Conservation (phyloP, 1,284 basidiomycete species). For the Moesziomyces sp. region DNA sequence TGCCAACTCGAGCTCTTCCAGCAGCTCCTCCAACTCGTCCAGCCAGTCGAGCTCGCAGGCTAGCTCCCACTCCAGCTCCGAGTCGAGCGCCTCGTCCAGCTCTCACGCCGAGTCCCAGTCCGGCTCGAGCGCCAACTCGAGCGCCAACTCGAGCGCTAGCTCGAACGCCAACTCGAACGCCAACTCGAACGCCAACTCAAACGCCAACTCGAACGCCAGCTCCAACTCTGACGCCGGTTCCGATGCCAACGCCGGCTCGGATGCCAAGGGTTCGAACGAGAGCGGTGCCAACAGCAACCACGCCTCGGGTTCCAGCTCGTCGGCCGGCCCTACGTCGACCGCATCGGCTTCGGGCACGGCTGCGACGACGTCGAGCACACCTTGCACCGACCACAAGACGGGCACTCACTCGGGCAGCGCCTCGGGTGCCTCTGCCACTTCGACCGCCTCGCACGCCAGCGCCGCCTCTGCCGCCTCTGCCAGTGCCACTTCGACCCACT, state of each 20-base stretch:
- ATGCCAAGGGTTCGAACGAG: not conserved
- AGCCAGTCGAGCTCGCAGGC: slow-evolving; percentile 11
- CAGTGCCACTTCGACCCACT: slow-evolving; percentile 8
- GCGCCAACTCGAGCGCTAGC: slow-evolving; percentile 6
- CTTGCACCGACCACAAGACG: slow-evolving; percentile 27
- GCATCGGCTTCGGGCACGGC: slow-evolving; percentile 17
- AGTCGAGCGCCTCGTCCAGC: slow-evolving; percentile 2
- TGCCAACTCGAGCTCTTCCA: slow-evolving; percentile 5
- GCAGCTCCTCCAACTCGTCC: slow-evolving; percentile 8
- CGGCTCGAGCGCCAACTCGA: slow-evolving; percentile 7
- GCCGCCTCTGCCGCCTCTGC: not conserved
- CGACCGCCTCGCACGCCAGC: not conserved
- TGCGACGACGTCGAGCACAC: slow-evolving; percentile 15
- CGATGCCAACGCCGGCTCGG: too few species aligned
- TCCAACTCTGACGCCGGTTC: not conserved
- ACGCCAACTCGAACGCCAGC: slow-evolving; percentile 2
- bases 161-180: slow-evolving; percentile 2
- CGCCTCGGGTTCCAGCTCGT: not conserved
- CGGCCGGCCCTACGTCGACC: slow-evolving; percentile 25
- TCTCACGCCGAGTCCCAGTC: slow-evolving; percentile 4
- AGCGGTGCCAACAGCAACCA: too few species aligned
- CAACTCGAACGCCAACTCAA: slow-evolving; percentile 1
- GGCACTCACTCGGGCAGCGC: slow-evolving; percentile 2
- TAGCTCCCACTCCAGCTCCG: slow-evolving; percentile 12
- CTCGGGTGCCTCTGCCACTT: slow-evolving; percentile 5